Evolutionary conservation across 192 early-diverging fungal genomes (phyloP), one percentile per base, ranked within the genome.

Genomic region (Oehlia diaphana): DNA sequence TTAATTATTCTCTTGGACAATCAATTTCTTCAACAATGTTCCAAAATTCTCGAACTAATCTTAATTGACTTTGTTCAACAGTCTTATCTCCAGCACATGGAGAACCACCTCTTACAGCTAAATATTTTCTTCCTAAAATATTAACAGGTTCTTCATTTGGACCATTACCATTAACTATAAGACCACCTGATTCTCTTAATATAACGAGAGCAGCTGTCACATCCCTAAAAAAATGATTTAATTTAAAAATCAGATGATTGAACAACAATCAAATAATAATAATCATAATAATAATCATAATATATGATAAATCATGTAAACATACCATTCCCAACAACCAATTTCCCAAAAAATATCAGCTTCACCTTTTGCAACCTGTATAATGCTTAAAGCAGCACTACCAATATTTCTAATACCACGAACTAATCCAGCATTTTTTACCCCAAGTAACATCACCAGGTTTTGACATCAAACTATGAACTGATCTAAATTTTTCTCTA

Each of bases 341-440:
- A 92, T 88, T 82, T 99, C 97, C 94, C 95, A 99, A 83, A 96
- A 98, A 9, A 93, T 81, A 80, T 99, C 96, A 9, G 92, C 84
- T 16, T 90, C 86, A 31, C 96, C 96, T 63, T 93, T 90, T 12
- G 96, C 95, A 39, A 96, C 91, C 44, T 89, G 85, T 72, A 93
- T 91, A 86, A 96, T 86, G 69, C 93, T 92, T 31, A 95, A 80
- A 0, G 94, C 92, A 3, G 93, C 96, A 33, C 92, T 91, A 1
- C 96, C 97, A 0, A 91, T 79, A 37, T 90, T 83, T 8, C 97
- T 90, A 28, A 97, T 86, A 44, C 95, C 94, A 62, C 93, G 93
- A 4, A 90, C 86, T 23, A 87, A 84, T 16, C 83, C 86, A 9
- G 88, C 90, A 31, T 80, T 76, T 39, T 64, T 77, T 5, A 42